Base-by-base conservation (phyloP, 139 green algal species). In the Astrephomene gubernaculifera region DNA sequence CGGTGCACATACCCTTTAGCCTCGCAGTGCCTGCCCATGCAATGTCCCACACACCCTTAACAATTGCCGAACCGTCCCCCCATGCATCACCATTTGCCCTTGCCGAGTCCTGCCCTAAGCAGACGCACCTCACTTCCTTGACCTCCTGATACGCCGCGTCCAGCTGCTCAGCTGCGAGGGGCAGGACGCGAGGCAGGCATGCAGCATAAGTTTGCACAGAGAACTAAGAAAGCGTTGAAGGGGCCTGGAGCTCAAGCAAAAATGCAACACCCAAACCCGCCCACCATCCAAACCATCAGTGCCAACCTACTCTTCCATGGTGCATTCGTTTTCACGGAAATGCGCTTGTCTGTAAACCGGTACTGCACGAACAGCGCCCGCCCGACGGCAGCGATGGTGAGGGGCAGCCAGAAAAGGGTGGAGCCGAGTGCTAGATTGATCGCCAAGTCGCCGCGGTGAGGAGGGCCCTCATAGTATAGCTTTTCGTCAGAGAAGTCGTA, bases 341-440 rank as follows among this genome's bases (percentile, higher is more conserved):
- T 71, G 44, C 96, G 93, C 83, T 92, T 93, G 92, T 98, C 92
- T 12, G 95, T 98, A 88, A 98, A 96, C 31, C 87, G 86, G 91
- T 98, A 98, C 60, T 95, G 95, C n/a, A 98, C 93, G 79, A 98
- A 98, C 1, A 90, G 88, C 25, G 35, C 65, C n/a, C 96, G 91
- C 4, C 90, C 89, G 4, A 98, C 49, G 10, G 95, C 88, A 4
- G 94, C 95, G 67, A 95, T 65, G 5, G 94, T 96, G 25, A 98
- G 92, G 17, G 96, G 96, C 60, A 98, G 82, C 93, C 94, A 97
- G 9, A 98, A 69, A 25, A 98, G 88, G 2, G 95, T 98, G 45
- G 92, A 76, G 43, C 92, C 94, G 36, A 98, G 90, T 12, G 83
- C 90, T 5, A 98, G n/a, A 88, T 98, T 98, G 61, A 96, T 74